Evolutionary conservation across 306 rosid genomes (phyloP), one percentile per base, ranked within the genome.

Genomic region (Malus sieversii): DNA sequence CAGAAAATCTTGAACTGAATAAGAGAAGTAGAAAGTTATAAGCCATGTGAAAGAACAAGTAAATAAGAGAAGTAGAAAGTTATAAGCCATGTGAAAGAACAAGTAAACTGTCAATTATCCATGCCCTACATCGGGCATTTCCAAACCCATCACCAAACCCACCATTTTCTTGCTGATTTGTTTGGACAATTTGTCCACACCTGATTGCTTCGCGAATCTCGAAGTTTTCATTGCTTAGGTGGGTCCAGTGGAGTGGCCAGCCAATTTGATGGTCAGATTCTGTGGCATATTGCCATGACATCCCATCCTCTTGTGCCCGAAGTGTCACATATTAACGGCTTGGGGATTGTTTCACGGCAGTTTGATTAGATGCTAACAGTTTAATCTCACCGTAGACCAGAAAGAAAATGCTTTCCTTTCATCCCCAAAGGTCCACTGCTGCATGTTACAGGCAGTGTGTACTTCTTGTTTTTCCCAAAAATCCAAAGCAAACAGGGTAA

Each of bases 181-280:
- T 70, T 70, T 74, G 77, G 66, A 70, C 40, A 74, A 73, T 85
- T 88, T 88, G 93, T 90, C 83, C 88, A 67, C 82, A 77, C 74
- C 83, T 69, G 23, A 42, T 85, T 85, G 86, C 81, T 68, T 79
- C 81, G 64, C 83, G 93, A 90, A 87, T 84, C 84, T 85, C 30
- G 55, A 62, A 40, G 22, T 46, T 22, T 70, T 51, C 35, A 71
- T 69, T 78, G 32, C 77, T 83, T 70, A 76, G 10, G 55, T 48
- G 75, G 59, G 66, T 75, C 80, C 84, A 81, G 59, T 78, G 76
- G 84, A 83, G 73, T 61, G 52, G 33, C 25, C 59, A 71, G 72
- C 73, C 68, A 35, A 23, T 23, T 80, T 33, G 55, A 15, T 32
- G 76, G 42, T 73, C 68, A 59, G 68, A 40, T 42, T 63, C 75